Conservation (phyloP, 371 early-diverging fungal genomes). For the Conidiobolus incongruus region DNA sequence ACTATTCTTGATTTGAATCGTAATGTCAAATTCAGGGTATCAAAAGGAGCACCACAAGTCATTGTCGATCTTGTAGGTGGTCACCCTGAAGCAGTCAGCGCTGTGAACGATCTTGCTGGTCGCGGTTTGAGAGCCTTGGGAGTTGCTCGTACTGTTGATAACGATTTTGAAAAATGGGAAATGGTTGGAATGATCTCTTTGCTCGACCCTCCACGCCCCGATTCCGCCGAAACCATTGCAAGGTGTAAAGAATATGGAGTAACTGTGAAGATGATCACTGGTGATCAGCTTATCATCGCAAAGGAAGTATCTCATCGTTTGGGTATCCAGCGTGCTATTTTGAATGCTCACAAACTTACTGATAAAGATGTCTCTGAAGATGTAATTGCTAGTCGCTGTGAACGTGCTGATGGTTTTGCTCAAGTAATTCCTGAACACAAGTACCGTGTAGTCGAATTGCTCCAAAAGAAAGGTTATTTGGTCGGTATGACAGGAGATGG, state of each 20-base stretch:
- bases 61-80: too few relatives aligned
- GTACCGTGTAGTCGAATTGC: slow-evolving; percentile 72
- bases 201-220: slow-evolving; percentile 72
- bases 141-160: slow-evolving; percentile 54
- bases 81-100: slow-evolving; percentile 44
- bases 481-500: slow-evolving; percentile 89
- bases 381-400: slow-evolving; percentile 54
- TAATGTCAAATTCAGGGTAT: slow-evolving; percentile 47
- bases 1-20: slow-evolving; percentile 42
- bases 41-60: too few relatives aligned
- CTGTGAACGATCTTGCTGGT: slow-evolving; percentile 58
- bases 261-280: slow-evolving; percentile 75
- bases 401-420: slow-evolving; percentile 87
- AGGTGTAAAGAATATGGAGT: slow-evolving; percentile 47
- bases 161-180: slow-evolving; percentile 33
- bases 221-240: slow-evolving; percentile 30
- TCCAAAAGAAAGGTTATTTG: slow-evolving; percentile 36
- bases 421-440: slow-evolving; percentile 94
- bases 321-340: slow-evolving; percentile 55
- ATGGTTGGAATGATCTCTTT: slow-evolving; percentile 54
- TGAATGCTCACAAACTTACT: slow-evolving; percentile 46
- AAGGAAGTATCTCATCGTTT: slow-evolving; percentile 69
- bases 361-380: slow-evolving; percentile 69
- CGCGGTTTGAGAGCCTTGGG: slow-evolving; percentile 81
- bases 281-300: slow-evolving; percentile 74